Conservation (phyloP, 1,284 basidiomycete species). For the Earliella scabrosa region DNA sequence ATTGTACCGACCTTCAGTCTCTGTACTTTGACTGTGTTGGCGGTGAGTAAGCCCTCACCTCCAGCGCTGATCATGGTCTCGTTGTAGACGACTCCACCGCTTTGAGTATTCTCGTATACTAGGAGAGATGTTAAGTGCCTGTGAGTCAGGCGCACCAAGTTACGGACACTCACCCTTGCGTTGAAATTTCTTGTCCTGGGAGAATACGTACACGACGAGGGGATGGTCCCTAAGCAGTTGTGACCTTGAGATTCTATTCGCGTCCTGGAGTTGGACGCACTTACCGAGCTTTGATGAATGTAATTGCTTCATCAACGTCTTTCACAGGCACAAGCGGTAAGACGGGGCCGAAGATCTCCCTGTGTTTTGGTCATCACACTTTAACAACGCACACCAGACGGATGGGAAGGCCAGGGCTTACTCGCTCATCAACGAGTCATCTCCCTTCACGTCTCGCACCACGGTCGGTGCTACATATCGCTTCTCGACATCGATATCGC, state of each 20-base stretch:
- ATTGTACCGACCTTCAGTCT: too few species aligned
- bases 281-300: conserved; percentile 63
- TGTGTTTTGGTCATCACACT: conserved; percentile 2
- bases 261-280: conserved; percentile 13
- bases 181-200: neutral
- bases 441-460: conserved; percentile 58
- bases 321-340: conserved; percentile 83
- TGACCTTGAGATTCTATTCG: neutral
- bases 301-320: conserved; percentile 70
- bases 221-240: conserved; percentile 61
- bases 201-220: conserved; percentile 61
- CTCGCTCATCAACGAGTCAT: conserved; percentile 80
- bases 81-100: conserved; percentile 64
- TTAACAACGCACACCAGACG: neutral
- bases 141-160: neutral
- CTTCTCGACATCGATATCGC: conserved; percentile 58
- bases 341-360: conserved; percentile 39
- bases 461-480: conserved; percentile 70
- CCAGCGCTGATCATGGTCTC: conserved; percentile 58
- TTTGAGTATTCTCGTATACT: conserved; percentile 68
- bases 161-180: neutral
- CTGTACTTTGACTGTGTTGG: too few species aligned
- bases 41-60: neutral
- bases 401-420: conserved; percentile 38
- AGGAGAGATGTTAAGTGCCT: neutral